Evolutionary conservation across 768 basidiomycete species (phyloP).

Genomic region (Dioszegia aurantiaca): DNA sequence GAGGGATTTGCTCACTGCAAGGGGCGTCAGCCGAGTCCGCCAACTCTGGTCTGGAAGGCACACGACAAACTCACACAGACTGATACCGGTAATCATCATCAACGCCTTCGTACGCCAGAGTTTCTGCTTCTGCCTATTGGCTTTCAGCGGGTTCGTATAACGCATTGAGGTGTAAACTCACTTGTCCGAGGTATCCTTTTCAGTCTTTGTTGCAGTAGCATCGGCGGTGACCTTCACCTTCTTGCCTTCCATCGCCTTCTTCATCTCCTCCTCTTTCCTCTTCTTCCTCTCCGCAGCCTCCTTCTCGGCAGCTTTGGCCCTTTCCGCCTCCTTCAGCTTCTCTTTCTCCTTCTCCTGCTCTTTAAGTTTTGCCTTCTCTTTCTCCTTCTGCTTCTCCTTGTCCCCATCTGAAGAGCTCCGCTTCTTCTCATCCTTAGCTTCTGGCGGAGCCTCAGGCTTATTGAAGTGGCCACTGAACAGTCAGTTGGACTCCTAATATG

Average conservation of each 20-base stretch:
- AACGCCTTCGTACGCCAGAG: constrained; percentile 42
- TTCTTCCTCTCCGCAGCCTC: constrained; percentile 25
- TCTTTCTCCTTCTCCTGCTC: constrained; percentile 22
- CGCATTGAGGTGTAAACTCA: too few species aligned
- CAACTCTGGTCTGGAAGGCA: neutral
- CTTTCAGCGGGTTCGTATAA: too few species aligned
- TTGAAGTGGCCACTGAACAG: constrained; percentile 41
- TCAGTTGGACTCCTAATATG: constrained; percentile 11
- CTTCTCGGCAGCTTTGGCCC: constrained; percentile 24
- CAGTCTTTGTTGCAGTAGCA: neutral
- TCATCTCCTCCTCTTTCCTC: constrained; percentile 24
- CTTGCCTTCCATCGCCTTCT: constrained; percentile 15
- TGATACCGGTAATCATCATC: constrained; percentile 47
- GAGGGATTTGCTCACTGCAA: constrained; percentile 33
- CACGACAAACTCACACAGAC: constrained; percentile 36
- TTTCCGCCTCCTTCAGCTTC: constrained; percentile 23
- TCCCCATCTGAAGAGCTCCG: constrained; percentile 21
- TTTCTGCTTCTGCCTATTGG: constrained; percentile 37
- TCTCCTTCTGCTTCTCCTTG: constrained; percentile 18
- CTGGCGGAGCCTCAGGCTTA: constrained; percentile 23
- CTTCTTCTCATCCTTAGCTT: constrained; percentile 22
- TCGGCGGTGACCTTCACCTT: constrained; percentile 3
- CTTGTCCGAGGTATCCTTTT: neutral
- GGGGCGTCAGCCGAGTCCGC: neutral
- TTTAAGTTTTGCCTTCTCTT: constrained; percentile 25